phyloP scores from a whole-genome alignment of 345 rosid species.

The Dipteronia sinensis region DNA sequence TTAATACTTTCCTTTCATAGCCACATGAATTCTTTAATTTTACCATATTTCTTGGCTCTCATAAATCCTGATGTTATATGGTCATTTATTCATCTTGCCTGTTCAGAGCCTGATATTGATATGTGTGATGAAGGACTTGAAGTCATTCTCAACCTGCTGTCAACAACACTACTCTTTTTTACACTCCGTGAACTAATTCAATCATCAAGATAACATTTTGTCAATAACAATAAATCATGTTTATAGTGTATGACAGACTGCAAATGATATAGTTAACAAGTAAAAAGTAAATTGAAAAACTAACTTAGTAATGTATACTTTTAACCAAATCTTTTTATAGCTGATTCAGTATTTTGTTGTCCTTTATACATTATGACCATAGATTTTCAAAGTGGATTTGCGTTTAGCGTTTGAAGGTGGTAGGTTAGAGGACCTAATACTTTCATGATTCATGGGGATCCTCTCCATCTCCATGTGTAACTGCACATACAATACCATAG shows the following conservation, averaged over 20 bases:
- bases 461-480: too few species aligned
- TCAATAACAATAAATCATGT: not conserved
- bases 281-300: not conserved
- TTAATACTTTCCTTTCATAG: not conserved
- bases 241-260: not conserved
- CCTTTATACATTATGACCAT: not conserved
- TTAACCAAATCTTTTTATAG: not conserved
- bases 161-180: not conserved
- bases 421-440: too few species aligned
- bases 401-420: too few species aligned
- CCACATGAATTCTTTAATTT: not conserved
- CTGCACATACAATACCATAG: too few species aligned
- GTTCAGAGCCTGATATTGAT: too few species aligned
- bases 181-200: not conserved
- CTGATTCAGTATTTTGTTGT: not conserved
- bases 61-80: not conserved
- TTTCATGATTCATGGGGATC: too few species aligned
- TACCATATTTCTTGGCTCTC: not conserved
- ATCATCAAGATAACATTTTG: not conserved
- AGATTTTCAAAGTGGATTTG: too few species aligned
- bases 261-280: not conserved
- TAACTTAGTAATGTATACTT: not conserved
- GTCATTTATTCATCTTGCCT: too few species aligned
- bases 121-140: not conserved
- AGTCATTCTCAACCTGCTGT: not conserved